phyloP scores from a whole-genome alignment of 192 early-diverging fungal genomes.

The Diversispora eburnea region DNA sequence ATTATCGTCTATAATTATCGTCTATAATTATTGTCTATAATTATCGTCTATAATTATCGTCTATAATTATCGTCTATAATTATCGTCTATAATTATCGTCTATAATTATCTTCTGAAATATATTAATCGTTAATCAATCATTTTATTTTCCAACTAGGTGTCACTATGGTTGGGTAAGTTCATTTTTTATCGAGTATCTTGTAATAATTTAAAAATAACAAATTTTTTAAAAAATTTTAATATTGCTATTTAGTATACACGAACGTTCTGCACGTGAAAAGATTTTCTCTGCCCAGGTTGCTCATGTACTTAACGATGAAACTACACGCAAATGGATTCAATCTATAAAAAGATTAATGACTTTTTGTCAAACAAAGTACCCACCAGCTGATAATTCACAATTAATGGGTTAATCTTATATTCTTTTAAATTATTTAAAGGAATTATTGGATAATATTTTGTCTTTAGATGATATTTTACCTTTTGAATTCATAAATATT shows the following conservation, averaged over 20 bases:
- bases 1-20: neutral
- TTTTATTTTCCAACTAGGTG: conserved; percentile 34
- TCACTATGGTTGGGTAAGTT: conserved; percentile 86
- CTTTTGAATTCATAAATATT: too few relatives aligned
- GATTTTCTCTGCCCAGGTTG: conserved; percentile 91
- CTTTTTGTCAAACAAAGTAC: conserved; percentile 89
- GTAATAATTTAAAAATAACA: too few relatives aligned
- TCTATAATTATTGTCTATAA: neutral
- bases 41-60: too few relatives aligned
- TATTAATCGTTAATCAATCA: neutral
- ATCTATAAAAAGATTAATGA: conserved; percentile 93
- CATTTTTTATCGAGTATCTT: neutral
- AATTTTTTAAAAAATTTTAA: neutral
- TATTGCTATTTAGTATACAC: conserved; percentile 71
- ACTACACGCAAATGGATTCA: conserved; percentile 98
- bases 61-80: too few relatives aligned
- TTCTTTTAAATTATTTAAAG: too few relatives aligned
- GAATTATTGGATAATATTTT: too few relatives aligned
- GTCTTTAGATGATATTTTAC: too few relatives aligned
- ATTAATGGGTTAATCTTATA: conserved; percentile 19
- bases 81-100: too few relatives aligned
- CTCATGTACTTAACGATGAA: conserved; percentile 97
- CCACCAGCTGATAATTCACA: conserved; percentile 65
- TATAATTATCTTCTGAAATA: neutral
- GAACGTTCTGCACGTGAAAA: conserved; percentile 95